phyloP scores from a whole-genome alignment of 441 rosid genomes.

The Theobroma grandiflorum region DNA sequence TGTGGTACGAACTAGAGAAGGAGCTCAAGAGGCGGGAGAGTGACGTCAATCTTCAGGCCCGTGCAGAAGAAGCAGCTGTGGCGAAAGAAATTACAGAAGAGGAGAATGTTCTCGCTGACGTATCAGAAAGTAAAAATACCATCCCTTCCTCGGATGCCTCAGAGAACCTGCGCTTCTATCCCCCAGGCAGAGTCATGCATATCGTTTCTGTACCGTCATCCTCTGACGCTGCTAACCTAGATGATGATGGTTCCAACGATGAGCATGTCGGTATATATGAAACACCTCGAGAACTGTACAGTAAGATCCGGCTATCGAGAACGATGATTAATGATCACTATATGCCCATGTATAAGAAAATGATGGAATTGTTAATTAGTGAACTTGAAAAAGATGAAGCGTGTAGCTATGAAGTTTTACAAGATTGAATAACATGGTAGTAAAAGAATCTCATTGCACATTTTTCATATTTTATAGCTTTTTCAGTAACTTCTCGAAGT shows the following conservation, averaged over 20 bases:
- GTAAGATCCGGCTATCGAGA: constrained; percentile 85
- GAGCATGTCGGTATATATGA: constrained; percentile 70
- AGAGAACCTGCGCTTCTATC: constrained; percentile 82
- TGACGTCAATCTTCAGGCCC: constrained; percentile 59
- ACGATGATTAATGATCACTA: constrained; percentile 98
- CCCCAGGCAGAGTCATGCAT: constrained; percentile 92
- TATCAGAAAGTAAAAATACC: constrained; percentile 47
- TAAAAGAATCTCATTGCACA: background rate
- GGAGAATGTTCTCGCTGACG: constrained; percentile 59
- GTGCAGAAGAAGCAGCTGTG: constrained; percentile 81
- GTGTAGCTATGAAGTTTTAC: constrained; percentile 33
- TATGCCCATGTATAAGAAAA: constrained; percentile 94
- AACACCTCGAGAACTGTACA: constrained; percentile 89
- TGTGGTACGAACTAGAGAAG: constrained; percentile 90
- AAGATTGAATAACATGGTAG: constrained; percentile 9
- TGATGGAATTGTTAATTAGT: constrained; percentile 79
- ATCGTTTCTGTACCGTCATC: constrained; percentile 58
- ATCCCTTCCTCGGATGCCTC: constrained; percentile 47
- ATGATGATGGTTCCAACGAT: constrained; percentile 26
- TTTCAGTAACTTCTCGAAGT: too few relatives aligned
- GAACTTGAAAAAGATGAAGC: constrained; percentile 59
- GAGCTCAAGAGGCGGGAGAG: constrained; percentile 76
- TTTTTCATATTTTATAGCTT: background rate
- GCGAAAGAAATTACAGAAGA: constrained; percentile 81
- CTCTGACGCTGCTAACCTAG: constrained; percentile 36